A percentile compares a stretch with the other conserved stretches of the same genome.
Evolutionary conservation across 805 yeast genomes (phyloP).

Genomic region (Ogataea henricii): DNA sequence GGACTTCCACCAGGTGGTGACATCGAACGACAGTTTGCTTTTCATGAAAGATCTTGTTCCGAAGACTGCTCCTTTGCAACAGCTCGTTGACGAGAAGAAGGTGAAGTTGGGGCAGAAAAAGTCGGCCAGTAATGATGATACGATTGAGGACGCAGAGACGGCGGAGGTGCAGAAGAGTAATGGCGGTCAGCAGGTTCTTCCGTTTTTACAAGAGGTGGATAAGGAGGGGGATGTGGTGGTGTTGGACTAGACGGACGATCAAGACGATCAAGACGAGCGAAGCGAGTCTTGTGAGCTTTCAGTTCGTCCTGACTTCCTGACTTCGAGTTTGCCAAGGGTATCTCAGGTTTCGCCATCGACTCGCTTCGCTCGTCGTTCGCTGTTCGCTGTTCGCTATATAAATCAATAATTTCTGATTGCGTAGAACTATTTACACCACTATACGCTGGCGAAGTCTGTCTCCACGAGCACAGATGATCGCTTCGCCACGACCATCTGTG

Average conservation of each 20-base stretch:
- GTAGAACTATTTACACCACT: too few relatives aligned
- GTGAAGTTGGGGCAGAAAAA: too few relatives aligned
- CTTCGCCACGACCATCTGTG: too few relatives aligned
- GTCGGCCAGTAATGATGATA: slow-evolving; percentile 22
- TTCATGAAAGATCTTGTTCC: slow-evolving; percentile 73
- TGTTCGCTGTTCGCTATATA: too few relatives aligned
- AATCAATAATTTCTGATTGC: too few relatives aligned
- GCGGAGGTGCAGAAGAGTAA: slow-evolving; percentile 9
- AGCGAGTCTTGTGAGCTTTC: too few relatives aligned
- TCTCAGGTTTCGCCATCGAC: too few relatives aligned
- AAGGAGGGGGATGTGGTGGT: neutral
- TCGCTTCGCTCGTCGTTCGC: too few relatives aligned
- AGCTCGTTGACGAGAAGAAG: slow-evolving; percentile 45
- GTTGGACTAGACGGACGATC: neutral
- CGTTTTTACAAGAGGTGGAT: slow-evolving; percentile 10
- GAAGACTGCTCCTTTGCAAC: slow-evolving; percentile 52
- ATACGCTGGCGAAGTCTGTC: too few relatives aligned
- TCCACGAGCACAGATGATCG: too few relatives aligned
- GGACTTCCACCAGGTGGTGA: slow-evolving; percentile 68
- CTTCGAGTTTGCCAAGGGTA: too few relatives aligned
- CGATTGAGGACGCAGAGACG: slow-evolving; percentile 18
- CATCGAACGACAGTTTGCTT: slow-evolving; percentile 56
- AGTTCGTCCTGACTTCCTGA: too few relatives aligned
- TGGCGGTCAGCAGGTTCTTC: slow-evolving; percentile 19
- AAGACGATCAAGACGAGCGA: neutral